A percentile compares a stretch with the other conserved stretches of the same genome.
These are phyloP conservation scores for Thalassiosira exigua DNA, from an alignment of 352 stramenopile genomes.

Conservation along the genomic window DNA sequence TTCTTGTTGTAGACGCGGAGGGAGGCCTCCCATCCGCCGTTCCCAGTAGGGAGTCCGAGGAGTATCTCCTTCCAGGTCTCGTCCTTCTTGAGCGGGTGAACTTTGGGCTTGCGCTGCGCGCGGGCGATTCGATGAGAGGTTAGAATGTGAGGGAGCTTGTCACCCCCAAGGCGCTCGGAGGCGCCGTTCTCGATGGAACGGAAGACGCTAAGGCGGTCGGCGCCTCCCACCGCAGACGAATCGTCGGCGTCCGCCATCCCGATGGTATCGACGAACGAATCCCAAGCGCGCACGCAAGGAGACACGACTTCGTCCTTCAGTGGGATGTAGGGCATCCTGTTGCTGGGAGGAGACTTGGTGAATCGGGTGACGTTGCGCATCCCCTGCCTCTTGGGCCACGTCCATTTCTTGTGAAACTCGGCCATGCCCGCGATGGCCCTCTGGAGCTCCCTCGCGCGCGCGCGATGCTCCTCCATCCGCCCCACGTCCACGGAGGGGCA, in stretches of 20 bases:
- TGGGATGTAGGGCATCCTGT: slow-evolving; percentile 40
- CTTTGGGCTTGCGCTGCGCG: no score
- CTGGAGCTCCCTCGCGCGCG: slow-evolving; percentile 16
- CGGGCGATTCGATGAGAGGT: no score
- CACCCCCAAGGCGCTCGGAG: not conserved
- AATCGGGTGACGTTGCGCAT: slow-evolving; percentile 11
- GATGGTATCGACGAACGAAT: slow-evolving; percentile 34
- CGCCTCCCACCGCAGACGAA: not conserved
- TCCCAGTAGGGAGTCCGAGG: slow-evolving; percentile 14
- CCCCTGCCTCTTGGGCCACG: slow-evolving; percentile 39
- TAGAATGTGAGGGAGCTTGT: slow-evolving; percentile 13
- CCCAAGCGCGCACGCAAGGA: slow-evolving; percentile 28
- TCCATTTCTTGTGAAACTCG: slow-evolving; percentile 35
- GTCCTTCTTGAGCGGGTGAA: no score
- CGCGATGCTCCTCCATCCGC: not conserved
- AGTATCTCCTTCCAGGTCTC: slow-evolving; percentile 47
- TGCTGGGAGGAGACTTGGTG: slow-evolving; percentile 42
- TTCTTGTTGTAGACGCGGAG: slow-evolving; percentile 9
- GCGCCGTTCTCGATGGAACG: slow-evolving; percentile 22
- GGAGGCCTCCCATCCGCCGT: slow-evolving; percentile 23
- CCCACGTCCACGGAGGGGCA: not conserved
- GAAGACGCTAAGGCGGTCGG: slow-evolving; percentile 39
- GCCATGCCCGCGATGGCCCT: slow-evolving; percentile 2
- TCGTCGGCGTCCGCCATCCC: not conserved
- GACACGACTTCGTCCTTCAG: slow-evolving; percentile 1